These are phyloP conservation scores for Phytophthora ramorum DNA, from an alignment of 352 stramenopile species.

Conservation along the genomic window DNA sequence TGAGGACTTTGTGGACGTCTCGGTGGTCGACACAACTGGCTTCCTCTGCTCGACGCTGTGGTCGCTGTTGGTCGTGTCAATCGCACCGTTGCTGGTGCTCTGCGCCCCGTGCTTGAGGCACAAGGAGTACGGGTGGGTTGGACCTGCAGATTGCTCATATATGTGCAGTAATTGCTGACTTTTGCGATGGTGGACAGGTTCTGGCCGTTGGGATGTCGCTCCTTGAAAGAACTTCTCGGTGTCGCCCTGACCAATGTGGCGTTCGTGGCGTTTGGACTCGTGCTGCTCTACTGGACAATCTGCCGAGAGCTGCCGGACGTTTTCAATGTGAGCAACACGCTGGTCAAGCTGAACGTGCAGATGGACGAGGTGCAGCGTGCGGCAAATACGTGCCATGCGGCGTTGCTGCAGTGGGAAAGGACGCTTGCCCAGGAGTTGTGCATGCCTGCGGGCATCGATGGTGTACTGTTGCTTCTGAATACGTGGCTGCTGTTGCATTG, in stretches of 20 bases:
- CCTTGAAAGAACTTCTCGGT: conserved; percentile 54
- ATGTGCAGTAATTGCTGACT: background rate
- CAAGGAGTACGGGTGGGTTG: conserved; percentile 56
- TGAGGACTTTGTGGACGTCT: conserved; percentile 33
- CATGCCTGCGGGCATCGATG: conserved; percentile 60
- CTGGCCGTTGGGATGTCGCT: conserved; percentile 75
- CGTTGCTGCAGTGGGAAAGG: conserved; percentile 52
- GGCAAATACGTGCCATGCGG: conserved; percentile 46
- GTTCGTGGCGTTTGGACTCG: conserved; percentile 51
- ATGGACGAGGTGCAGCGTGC: conserved; percentile 45
- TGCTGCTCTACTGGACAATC: conserved; percentile 67
- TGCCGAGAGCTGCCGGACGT: conserved; percentile 68
- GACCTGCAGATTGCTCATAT: background rate
- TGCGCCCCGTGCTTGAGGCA: conserved; percentile 59
- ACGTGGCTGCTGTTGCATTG: conserved; percentile 57
- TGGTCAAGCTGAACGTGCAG: conserved; percentile 51
- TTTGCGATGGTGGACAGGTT: conserved; percentile 43
- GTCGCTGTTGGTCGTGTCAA: conserved; percentile 55
- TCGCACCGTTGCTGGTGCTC: conserved; percentile 70
- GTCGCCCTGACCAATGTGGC: conserved; percentile 54
- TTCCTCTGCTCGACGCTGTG: conserved; percentile 64
- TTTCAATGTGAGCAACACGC: conserved; percentile 36
- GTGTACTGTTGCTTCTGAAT: conserved; percentile 46
- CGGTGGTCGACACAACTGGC: conserved; percentile 15
- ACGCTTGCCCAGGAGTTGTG: conserved; percentile 64